phyloP scores from a whole-genome alignment of 768 basidiomycete genomes.

The Clavulina sp. region DNA sequence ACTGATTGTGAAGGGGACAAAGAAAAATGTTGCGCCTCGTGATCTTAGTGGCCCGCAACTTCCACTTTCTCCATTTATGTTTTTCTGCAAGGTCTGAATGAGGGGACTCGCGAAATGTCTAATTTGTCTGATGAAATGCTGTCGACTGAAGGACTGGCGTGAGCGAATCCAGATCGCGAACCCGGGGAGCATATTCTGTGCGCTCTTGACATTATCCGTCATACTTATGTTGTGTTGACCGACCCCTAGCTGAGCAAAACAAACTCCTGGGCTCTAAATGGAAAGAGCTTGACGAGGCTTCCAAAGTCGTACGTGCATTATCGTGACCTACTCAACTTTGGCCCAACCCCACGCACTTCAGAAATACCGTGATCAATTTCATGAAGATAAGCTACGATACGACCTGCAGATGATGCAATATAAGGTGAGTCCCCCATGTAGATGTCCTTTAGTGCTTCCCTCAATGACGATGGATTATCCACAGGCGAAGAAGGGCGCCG shows the following conservation, averaged over 20 bases:
- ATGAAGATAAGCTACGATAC: no score
- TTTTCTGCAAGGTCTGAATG: conserved; percentile 42
- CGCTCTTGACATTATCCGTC: not conserved
- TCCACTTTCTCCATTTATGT: conserved; percentile 94
- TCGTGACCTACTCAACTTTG: no score
- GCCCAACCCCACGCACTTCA: no score
- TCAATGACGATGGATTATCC: no score
- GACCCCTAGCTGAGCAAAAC: conserved; percentile 61
- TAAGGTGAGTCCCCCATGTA: no score
- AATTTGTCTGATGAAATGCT: no score
- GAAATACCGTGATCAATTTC: no score
- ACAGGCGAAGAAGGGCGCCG: no score
- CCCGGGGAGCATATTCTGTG: conserved; percentile 86
- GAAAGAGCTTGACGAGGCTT: conserved; percentile 86
- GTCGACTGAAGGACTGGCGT: conserved; percentile 58
- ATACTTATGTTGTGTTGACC: not conserved
- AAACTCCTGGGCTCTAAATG: conserved; percentile 92
- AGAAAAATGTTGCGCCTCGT: conserved; percentile 24
- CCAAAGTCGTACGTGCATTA: no score
- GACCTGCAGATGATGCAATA: no score
- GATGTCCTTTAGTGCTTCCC: no score
- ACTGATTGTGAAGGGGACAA: not conserved
- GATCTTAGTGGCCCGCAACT: conserved; percentile 80
- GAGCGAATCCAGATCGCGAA: conserved; percentile 92
- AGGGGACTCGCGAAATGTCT: not conserved